phyloP scores from a whole-genome alignment of 768 basidiomycete genomes.

The Pholiota molesta region DNA sequence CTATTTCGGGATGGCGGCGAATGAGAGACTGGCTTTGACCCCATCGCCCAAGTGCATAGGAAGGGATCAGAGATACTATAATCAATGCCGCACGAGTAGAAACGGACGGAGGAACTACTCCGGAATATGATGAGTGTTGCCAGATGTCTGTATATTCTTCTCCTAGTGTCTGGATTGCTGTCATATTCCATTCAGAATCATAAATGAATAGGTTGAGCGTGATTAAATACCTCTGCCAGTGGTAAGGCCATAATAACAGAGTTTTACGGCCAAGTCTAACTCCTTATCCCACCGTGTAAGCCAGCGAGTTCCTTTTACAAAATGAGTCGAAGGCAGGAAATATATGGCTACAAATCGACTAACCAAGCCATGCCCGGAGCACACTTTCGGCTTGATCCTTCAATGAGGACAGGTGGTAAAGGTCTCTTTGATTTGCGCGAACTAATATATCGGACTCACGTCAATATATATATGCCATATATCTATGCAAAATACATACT shows the following conservation, averaged over 20 bases:
- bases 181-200: conserved; percentile 3
- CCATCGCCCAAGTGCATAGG: conserved; percentile 61
- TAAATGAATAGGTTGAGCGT: not conserved
- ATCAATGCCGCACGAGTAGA: conserved; percentile 55
- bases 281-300: conserved; percentile 82
- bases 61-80: conserved; percentile 66
- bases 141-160: conserved; percentile 91
- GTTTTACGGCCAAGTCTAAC: conserved; percentile 66
- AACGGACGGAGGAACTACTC: conserved; percentile 45
- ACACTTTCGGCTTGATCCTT: conserved; percentile 77
- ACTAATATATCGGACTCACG: conserved; percentile 46
- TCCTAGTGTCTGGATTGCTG: conserved; percentile 84
- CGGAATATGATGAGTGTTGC: conserved; percentile 56
- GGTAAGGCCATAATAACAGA: conserved; percentile 75
- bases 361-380: conserved; percentile 79
- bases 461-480: conserved; percentile 11
- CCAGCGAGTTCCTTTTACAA: conserved; percentile 73
- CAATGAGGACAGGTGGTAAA: conserved; percentile 74
- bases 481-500: conserved; percentile 50
- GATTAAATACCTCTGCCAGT: conserved; percentile 63
- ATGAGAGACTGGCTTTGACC: conserved; percentile 39
- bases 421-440: conserved; percentile 82
- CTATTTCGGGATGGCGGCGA: conserved; percentile 37
- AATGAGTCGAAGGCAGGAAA: conserved; percentile 3
- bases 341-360: conserved; percentile 19